A percentile compares a stretch with the other conserved stretches of the same genome.
Conservation (phyloP, 345 rosid genomes). For the Angophora floribunda region DNA sequence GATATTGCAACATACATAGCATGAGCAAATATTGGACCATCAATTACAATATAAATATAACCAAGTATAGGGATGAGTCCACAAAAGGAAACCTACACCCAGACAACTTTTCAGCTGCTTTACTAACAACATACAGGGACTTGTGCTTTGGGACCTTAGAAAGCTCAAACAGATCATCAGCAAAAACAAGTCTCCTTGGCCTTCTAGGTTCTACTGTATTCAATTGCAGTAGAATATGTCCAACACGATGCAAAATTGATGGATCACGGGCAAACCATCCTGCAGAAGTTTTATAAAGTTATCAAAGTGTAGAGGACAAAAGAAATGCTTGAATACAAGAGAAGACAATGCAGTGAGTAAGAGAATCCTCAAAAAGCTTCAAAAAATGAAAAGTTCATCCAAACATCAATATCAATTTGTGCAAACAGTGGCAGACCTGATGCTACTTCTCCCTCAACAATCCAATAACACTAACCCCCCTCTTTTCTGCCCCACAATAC, state of each 20-base stretch:
- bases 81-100: constrained; percentile 63
- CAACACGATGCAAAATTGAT: constrained; percentile 59
- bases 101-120: constrained; percentile 64
- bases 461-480: background rate
- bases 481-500: background rate
- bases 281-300: constrained; percentile 8
- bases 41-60: background rate
- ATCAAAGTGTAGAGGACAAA: background rate
- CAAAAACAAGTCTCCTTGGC: constrained; percentile 49
- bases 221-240: constrained; percentile 56
- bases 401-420: background rate
- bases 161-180: constrained; percentile 87
- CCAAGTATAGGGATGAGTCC: background rate
- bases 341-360: background rate
- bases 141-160: constrained; percentile 71
- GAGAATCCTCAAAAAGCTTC: background rate
- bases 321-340: background rate
- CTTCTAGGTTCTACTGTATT: constrained; percentile 52
- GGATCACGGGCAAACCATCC: constrained; percentile 90
- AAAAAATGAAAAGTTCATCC: background rate
- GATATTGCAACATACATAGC: background rate
- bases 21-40: background rate
- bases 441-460: background rate
- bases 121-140: constrained; percentile 51
- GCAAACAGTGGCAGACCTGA: background rate